Evolutionary conservation across 2,329 filamentous ascomycete species (phyloP).

Genomic region (Stagonosporopsis rhizophila): DNA sequence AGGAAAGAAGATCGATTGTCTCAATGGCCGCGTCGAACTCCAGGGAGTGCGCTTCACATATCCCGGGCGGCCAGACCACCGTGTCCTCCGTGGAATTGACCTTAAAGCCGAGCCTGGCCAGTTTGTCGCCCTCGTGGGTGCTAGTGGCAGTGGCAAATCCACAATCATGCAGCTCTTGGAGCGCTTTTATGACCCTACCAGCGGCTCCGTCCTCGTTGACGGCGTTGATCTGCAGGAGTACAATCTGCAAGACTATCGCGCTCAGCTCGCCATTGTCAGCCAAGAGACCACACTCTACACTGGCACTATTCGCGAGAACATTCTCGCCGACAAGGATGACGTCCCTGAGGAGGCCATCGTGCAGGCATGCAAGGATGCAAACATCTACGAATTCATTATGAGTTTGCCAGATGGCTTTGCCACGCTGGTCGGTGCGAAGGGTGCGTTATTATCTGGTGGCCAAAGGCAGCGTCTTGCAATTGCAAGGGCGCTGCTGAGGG

Average conservation of each 20-base stretch:
- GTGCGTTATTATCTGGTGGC: conserved; percentile 69
- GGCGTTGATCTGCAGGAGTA: conserved; percentile 80
- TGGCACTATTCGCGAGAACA: conserved; percentile 87
- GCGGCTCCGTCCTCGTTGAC: conserved; percentile 82
- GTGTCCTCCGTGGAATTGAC: conserved; percentile 86
- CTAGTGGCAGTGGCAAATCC: conserved; percentile 91
- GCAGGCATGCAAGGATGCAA: conserved; percentile 76
- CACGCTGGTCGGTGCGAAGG: conserved; percentile 87
- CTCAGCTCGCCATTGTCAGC: conserved; percentile 85
- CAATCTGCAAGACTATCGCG: conserved; percentile 83
- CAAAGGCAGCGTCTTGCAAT: conserved; percentile 97
- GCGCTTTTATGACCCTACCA: conserved; percentile 90
- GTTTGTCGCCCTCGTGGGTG: conserved; percentile 90
- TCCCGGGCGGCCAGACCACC: conserved; percentile 86
- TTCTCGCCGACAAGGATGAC: conserved; percentile 69
- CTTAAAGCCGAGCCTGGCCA: conserved; percentile 77
- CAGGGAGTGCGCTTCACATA: conserved; percentile 94
- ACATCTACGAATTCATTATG: conserved; percentile 49
- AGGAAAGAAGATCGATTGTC: conserved; percentile 60
- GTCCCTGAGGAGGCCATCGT: conserved; percentile 76
- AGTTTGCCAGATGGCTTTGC: conserved; percentile 72
- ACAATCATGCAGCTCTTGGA: conserved; percentile 92
- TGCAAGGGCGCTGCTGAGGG: conserved; percentile 86
- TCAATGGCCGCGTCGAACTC: conserved; percentile 79
- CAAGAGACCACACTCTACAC: conserved; percentile 96